Conservation (phyloP, 2,329 filamentous ascomycete genomes). For the Colletotrichum tabaci region DNA sequence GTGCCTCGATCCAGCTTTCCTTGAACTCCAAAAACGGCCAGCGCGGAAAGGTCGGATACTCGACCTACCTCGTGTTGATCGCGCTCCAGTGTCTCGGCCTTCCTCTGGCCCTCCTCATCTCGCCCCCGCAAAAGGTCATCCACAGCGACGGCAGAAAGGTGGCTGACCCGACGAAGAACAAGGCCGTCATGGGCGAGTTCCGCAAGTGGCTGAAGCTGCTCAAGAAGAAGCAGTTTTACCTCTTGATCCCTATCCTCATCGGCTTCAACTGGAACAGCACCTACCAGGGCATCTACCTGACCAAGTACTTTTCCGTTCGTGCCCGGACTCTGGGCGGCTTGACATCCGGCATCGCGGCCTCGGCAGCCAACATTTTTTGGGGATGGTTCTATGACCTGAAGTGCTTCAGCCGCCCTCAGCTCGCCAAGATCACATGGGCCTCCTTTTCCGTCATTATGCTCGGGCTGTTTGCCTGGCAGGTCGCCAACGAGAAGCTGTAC, state of each 20-base stretch:
- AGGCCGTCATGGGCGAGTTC: conserved; percentile 54
- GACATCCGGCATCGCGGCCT: conserved; percentile 61
- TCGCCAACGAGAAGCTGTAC: conserved; percentile 63
- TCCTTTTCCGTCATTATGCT: conserved; percentile 60
- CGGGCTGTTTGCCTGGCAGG: conserved; percentile 62
- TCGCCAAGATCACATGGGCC: conserved; percentile 60
- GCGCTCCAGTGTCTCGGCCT: conserved; percentile 62
- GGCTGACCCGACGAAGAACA: conserved; percentile 53
- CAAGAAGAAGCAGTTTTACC: conserved; percentile 60
- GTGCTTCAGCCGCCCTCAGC: conserved; percentile 55
- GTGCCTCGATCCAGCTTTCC: conserved; percentile 64
- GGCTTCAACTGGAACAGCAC: conserved; percentile 67
- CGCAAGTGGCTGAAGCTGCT: conserved; percentile 56
- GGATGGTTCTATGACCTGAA: conserved; percentile 65
- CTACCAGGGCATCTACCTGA: conserved; percentile 67
- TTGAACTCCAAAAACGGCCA: conserved; percentile 61
- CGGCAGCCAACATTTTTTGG: conserved; percentile 63
- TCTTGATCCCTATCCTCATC: conserved; percentile 64
- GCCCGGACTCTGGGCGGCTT: conserved; percentile 62
- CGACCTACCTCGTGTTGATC: conserved; percentile 58
- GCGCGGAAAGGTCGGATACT: conserved; percentile 62
- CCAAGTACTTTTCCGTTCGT: conserved; percentile 67
- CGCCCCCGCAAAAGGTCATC: conserved; percentile 61
- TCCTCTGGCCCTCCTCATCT: conserved; percentile 60
- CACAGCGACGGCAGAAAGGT: conserved; percentile 53